Evolutionary conservation across 345 rosid species (phyloP), one percentile per base, ranked within the genome.

Genomic region (Trapa bicornis): DNA sequence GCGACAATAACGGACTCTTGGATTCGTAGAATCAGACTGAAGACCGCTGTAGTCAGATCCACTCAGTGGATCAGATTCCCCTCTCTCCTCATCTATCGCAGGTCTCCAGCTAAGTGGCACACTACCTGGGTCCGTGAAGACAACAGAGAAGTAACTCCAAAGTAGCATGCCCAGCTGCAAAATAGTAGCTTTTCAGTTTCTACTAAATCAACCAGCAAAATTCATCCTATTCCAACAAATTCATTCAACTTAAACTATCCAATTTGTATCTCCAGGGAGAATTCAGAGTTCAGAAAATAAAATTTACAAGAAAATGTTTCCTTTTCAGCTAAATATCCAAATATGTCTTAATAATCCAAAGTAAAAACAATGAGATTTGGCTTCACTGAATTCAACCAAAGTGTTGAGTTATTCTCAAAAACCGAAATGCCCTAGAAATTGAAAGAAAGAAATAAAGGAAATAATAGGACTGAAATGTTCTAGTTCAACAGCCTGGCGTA

Each of bases 131-230:
- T 95, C 96, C 29, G 96, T 91, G 43, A 91, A 81, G 75, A 95
- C 99, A 81, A 85, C 96, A 29, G 94, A 83, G 79, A 89, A 95
- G 81, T 95, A 95, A 78, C 97, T 91, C 97, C 96, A 95, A 53
- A 91, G 76, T 22, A 95, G 80, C 99, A 91, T 89, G 74, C 70
- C 89, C 83, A 95, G 75, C 99, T 95, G 82, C 80, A 85, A 5
- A 33, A 35, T 32, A 36, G 0, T 13, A 58, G 3, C 15, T 32
- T 58, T 33, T 32, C 63, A 58, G 37, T 58, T 58, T 58, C 37
- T 16, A 13, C 15, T 11, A 58, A 35, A 58, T 58, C 63, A 33
- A 58, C 35, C 35, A 54, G 8, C 22, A 35, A 29, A 58, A 57
- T 22, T 22, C 61, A 56, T 56, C 9, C 37, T 57, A 57, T 3